These are phyloP conservation scores for Wickerhamomyces sp. DNA, from an alignment of 1,139 yeast species.

Conservation along the genomic window DNA sequence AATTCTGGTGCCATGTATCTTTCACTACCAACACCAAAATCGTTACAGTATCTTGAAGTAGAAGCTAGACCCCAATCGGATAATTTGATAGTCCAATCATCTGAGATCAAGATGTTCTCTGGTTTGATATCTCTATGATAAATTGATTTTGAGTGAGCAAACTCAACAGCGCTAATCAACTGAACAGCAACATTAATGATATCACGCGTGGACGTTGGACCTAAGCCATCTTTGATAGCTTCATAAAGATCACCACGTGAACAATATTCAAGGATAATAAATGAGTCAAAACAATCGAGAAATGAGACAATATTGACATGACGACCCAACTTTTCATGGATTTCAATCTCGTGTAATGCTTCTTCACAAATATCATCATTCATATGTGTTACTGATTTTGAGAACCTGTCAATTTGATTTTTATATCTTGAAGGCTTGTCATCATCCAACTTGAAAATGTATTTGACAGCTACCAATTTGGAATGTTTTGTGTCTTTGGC, in stretches of 20 bases:
- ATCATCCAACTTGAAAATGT: constrained; percentile 43
- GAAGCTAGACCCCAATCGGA: constrained; percentile 96
- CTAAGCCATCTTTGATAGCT: constrained; percentile 76
- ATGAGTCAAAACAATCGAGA: constrained; percentile 74
- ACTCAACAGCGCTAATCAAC: constrained; percentile 71
- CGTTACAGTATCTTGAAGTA: constrained; percentile 53
- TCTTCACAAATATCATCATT: constrained; percentile 46
- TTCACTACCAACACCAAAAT: constrained; percentile 91
- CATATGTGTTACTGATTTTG: constrained; percentile 27
- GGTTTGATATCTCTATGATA: constrained; percentile 90
- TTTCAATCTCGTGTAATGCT: constrained; percentile 73
- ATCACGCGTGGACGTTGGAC: constrained; percentile 73
- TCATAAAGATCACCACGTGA: constrained; percentile 91
- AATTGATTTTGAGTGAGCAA: constrained; percentile 66
- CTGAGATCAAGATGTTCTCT: constrained; percentile 75
- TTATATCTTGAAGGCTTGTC: constrained; percentile 17
- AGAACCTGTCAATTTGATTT: constrained; percentile 19
- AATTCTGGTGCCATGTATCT: constrained; percentile 97
- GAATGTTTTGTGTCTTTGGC: constrained; percentile 64
- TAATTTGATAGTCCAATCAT: constrained; percentile 75
- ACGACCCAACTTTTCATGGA: constrained; percentile 62
- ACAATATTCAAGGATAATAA: constrained; percentile 81
- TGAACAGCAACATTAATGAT: constrained; percentile 73
- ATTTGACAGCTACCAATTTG: constrained; percentile 76
- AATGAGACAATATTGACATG: constrained; percentile 54